phyloP scores from a whole-genome alignment of 176 grass and related monocot species.

The Triticum urartu region DNA sequence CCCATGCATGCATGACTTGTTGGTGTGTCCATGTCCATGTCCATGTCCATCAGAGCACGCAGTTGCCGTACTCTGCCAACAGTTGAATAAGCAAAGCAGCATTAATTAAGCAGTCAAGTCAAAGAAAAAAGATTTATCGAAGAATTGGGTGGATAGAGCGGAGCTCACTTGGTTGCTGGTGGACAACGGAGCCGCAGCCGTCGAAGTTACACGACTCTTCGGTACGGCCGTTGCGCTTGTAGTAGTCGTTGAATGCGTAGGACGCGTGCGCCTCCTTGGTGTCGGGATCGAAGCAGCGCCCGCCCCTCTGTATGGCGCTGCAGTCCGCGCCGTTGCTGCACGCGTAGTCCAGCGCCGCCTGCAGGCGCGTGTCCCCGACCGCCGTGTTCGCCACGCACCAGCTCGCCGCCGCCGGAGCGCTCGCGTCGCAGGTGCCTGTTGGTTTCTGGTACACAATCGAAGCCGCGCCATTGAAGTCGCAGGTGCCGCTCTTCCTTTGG shows the following conservation, averaged over 20 bases:
- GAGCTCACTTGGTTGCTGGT: not conserved
- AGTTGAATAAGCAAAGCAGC: too few species aligned
- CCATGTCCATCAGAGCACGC: too few species aligned
- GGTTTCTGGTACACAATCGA: slow-evolving; percentile 28
- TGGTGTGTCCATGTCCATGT: too few species aligned
- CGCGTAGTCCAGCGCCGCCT: not conserved
- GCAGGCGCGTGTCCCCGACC: not conserved
- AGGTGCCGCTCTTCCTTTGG: slow-evolving; percentile 29
- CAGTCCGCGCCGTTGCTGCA: slow-evolving; percentile 47
- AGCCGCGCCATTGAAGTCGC: slow-evolving; percentile 46
- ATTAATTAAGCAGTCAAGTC: too few species aligned
- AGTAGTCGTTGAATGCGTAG: slow-evolving; percentile 51
- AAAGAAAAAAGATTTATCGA: too few species aligned
- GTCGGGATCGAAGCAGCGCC: slow-evolving; percentile 47
- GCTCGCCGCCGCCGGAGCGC: not conserved
- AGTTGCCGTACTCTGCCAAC: too few species aligned
- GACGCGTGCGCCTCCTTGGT: slow-evolving; percentile 44
- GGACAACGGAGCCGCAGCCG: slow-evolving; percentile 28
- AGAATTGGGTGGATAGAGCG: too few species aligned
- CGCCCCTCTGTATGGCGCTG: slow-evolving; percentile 43
- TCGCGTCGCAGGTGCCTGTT: not conserved
- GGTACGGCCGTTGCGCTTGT: slow-evolving; percentile 16
- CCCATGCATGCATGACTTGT: too few species aligned
- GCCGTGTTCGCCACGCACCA: slow-evolving; percentile 56
- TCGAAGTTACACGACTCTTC: slow-evolving; percentile 32